Evolutionary conservation across 163 green algal species (phyloP).

Genomic region (Coccomyxa subellipsoidea): DNA sequence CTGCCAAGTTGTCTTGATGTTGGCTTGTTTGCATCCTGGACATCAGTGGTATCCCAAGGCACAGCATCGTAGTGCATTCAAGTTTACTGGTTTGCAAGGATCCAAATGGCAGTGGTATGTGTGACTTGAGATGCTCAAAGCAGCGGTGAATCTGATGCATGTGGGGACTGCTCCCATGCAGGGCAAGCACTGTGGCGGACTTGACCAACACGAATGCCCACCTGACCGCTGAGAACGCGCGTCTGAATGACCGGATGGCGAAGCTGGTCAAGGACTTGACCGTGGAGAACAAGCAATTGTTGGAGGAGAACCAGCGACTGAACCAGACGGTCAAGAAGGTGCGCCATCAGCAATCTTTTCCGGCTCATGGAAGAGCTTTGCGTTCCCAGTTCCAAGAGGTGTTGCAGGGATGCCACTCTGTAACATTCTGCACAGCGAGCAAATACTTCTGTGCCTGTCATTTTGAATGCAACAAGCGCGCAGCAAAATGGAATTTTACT

Average conservation of each 20-base stretch:
- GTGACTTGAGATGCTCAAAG: background rate
- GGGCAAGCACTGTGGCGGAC: background rate
- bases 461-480: too few species aligned
- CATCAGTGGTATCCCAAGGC: too few species aligned
- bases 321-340: background rate
- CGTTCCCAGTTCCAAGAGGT: too few species aligned
- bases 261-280: constrained; percentile 24
- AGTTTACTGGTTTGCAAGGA: too few species aligned
- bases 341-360: background rate
- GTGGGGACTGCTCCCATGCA: background rate
- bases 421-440: too few species aligned
- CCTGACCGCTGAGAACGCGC: background rate
- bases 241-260: constrained; percentile 18
- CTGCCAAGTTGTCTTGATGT: too few species aligned
- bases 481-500: too few species aligned
- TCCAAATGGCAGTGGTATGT: background rate
- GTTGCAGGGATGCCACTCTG: background rate
- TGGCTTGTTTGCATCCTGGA: too few species aligned
- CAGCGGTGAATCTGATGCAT: background rate
- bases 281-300: constrained; percentile 17
- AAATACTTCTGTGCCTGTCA: too few species aligned
- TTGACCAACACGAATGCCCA: background rate
- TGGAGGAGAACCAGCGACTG: constrained; percentile 20
- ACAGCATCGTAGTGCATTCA: too few species aligned
- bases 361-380: too few species aligned